Evolutionary conservation across 139 green algal species (phyloP).

Genomic region (Auxenochlorella pyrenoidosa): DNA sequence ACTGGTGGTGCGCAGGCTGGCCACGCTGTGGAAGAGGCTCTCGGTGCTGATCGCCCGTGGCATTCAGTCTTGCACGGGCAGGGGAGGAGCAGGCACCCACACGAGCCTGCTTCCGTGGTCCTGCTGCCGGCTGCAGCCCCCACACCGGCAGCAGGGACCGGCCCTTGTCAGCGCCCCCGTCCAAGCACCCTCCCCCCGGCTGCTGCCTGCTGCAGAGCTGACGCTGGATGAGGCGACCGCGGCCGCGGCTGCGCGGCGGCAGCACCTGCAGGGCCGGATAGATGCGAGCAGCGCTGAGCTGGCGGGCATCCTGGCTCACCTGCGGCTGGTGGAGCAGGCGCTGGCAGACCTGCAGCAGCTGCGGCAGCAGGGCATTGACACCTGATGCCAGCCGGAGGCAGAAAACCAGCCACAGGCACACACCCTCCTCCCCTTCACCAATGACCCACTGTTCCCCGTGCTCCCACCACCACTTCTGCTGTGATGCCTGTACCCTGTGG

Average conservation of each 20-base stretch:
- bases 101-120: background rate
- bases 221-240: background rate
- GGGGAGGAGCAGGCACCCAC: background rate
- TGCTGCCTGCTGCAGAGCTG: background rate
- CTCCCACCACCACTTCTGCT: no score
- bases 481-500: no score
- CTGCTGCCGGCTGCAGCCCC: no score
- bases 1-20: no score
- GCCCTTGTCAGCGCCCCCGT: no score
- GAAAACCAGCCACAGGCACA: no score
- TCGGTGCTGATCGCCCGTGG: background rate
- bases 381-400: no score
- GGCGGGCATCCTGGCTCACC: background rate
- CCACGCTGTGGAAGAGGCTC: no score
- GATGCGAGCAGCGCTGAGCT: background rate
- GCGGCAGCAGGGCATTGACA: background rate
- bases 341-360: conserved; percentile 4
- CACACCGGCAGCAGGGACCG: no score
- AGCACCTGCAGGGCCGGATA: background rate
- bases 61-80: background rate
- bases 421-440: no score
- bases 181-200: no score
- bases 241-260: background rate
- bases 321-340: conserved; percentile 2
- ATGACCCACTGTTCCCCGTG: no score